phyloP scores from a whole-genome alignment of 192 early-diverging fungal species.

The Coemansia sp. region DNA sequence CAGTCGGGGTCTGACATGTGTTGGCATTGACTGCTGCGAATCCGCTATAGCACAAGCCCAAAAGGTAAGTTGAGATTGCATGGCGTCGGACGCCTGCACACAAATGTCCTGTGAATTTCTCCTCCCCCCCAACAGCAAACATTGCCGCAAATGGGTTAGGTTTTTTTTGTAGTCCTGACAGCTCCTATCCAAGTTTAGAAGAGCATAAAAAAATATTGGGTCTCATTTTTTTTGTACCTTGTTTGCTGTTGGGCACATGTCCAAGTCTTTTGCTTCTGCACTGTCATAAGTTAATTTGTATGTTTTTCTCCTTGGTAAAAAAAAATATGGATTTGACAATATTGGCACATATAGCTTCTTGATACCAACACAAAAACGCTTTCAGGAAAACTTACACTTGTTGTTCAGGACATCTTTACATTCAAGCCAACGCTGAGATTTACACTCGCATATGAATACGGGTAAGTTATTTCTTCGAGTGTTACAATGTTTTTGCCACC shows the following conservation, averaged over 20 bases:
- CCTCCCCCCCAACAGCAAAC: neutral
- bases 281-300: too few species aligned
- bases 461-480: constrained; percentile 23
- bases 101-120: neutral
- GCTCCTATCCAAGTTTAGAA: neutral
- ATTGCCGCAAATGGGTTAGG: constrained; percentile 1
- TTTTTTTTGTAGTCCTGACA: neutral
- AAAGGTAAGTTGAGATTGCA: constrained; percentile 19
- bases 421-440: constrained; percentile 32
- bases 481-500: neutral
- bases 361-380: constrained; percentile 7
- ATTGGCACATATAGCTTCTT: constrained; percentile 23
- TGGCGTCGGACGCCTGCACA: constrained; percentile 1
- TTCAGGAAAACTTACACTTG: constrained; percentile 30
- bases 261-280: neutral
- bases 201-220: neutral
- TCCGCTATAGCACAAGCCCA: constrained; percentile 56
- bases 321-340: neutral
- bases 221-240: neutral
- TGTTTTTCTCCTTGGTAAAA: too few species aligned
- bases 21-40: constrained; percentile 68
- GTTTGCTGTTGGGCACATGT: neutral
- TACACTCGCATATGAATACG: constrained; percentile 46
- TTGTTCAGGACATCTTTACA: constrained; percentile 38
- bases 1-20: constrained; percentile 42